phyloP scores from a whole-genome alignment of 352 stramenopile species.

The Globisporangium emineosum region DNA sequence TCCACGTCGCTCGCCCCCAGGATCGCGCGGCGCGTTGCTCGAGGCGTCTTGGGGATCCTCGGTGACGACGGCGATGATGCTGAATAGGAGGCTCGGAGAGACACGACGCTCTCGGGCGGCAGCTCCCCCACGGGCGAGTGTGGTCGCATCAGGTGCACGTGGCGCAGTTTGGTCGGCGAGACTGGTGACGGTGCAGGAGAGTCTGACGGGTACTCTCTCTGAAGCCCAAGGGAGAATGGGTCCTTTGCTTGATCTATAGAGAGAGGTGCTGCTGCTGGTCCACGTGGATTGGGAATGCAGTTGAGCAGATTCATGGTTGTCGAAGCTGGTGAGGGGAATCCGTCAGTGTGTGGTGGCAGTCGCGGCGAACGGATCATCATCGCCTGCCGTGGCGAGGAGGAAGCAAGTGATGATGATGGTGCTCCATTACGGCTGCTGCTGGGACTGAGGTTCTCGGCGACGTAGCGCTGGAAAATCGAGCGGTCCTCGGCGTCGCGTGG shows the following conservation, averaged over 20 bases:
- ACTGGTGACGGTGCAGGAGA: neutral
- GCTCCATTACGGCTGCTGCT: neutral
- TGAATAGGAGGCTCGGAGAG: neutral
- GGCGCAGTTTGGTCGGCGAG: neutral
- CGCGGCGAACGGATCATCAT: conserved; percentile 10
- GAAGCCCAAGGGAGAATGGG: neutral
- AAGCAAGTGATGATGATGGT: neutral
- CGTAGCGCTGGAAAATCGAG: conserved; percentile 14
- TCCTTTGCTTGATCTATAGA: neutral
- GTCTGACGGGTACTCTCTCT: neutral
- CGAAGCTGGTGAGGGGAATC: neutral
- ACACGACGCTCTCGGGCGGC: conserved; percentile 18
- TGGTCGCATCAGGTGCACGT: conserved; percentile 13
- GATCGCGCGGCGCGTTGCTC: conserved; percentile 27
- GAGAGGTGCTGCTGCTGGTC: neutral
- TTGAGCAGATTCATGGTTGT: neutral
- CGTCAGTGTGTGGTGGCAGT: neutral
- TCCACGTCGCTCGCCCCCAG: conserved; percentile 39
- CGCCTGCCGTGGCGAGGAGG: neutral
- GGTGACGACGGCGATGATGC: neutral
- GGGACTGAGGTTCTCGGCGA: conserved; percentile 4
- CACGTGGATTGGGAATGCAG: neutral
- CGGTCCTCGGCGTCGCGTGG: conserved; percentile 2
- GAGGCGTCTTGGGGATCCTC: conserved; percentile 12
- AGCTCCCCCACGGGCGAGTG: conserved; percentile 34